Base-by-base conservation (phyloP, 2,329 filamentous ascomycete species). In the Aphanocladium album region DNA sequence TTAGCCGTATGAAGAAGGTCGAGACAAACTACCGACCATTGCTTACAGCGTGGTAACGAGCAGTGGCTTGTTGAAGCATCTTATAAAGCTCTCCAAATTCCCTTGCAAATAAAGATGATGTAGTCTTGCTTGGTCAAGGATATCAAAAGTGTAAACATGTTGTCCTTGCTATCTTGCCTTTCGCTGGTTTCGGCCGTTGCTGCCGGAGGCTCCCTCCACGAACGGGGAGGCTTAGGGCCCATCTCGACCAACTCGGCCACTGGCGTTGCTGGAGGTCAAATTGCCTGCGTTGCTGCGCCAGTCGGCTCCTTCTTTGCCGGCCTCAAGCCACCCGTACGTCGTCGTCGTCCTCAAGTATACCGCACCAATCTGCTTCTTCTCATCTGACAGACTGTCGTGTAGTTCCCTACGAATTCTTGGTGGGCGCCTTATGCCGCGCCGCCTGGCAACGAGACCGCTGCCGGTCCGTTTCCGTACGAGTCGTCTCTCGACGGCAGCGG, bases 391-490 rank as follows among this genome's bases (percentile, higher is more conserved):
- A 33, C 17, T 21, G 14, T 6, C 30, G 23, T 47, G 27, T n/a
- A 67, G 66, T 67, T 62, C 56, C 66, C 66, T 11, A 67, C 66
- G 27, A 67, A 67, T 51, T 63, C 63, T 5, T 67, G 66, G 66
- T 67, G 66, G 65, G 66, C 66, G 14, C 62, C 65, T 1, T 67
- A 65, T 50, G 66, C 66, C 16, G 65, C 66, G 3, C 56, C 63
- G 8, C 65, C 66, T 9, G 66, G 66, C 41, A 65, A 62, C 14
- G 62, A 25, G 46, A 65, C 64, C 35, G 66, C 66, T 8, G 63
- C 66, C 25, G 66, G 66, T 4, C 66, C 66, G 8, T 67, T 67
- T 55, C 66, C 66, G 14, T 67, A 67, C 35, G 56, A 67, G 60
- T 66, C 64, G 8, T 46, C 52, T 14, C 66, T 67, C 21, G 64